These are phyloP conservation scores for Geranium brycei DNA, from an alignment of 345 rosid genomes.

Conservation along the genomic window DNA sequence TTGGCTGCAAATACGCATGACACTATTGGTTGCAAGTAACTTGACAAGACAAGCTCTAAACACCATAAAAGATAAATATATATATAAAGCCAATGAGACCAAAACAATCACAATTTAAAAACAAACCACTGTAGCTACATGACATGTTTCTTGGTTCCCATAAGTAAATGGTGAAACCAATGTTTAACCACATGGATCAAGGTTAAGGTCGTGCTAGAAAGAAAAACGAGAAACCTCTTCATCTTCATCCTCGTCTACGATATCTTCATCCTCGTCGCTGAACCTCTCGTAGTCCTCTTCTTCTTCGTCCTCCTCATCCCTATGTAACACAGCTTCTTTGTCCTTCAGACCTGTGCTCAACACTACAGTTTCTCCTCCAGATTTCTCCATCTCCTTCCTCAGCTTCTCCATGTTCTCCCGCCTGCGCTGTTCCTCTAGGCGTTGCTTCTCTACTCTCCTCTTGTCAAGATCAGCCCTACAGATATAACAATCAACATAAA, in stretches of 20 bases:
- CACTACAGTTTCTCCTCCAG: constrained; percentile 18
- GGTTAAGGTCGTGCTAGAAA: constrained; percentile 2
- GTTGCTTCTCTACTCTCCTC: constrained; percentile 15
- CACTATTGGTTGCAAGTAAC: too few species aligned
- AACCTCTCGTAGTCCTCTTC: neutral
- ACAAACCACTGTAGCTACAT: too few species aligned
- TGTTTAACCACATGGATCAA: too few species aligned
- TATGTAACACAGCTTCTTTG: constrained; percentile 5
- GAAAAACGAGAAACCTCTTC: constrained; percentile 14
- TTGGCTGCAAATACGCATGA: too few species aligned
- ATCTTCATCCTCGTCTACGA: constrained; percentile 15
- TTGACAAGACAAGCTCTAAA: too few species aligned
- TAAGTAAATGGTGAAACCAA: too few species aligned
- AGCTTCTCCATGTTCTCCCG: constrained; percentile 14
- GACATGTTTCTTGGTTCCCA: too few species aligned
- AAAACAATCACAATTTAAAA: too few species aligned
- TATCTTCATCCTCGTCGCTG: constrained; percentile 1
- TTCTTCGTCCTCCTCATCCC: constrained; percentile 4
- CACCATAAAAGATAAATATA: too few species aligned
- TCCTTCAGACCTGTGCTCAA: constrained; percentile 14
- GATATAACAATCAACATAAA: neutral
- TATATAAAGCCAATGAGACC: too few species aligned
- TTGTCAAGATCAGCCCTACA: constrained; percentile 20
- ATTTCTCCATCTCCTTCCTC: constrained; percentile 19
- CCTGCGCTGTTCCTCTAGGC: constrained; percentile 15